Evolutionary conservation across 1,284 basidiomycete genomes (phyloP).

Genomic region (Kwoniella shivajii): DNA sequence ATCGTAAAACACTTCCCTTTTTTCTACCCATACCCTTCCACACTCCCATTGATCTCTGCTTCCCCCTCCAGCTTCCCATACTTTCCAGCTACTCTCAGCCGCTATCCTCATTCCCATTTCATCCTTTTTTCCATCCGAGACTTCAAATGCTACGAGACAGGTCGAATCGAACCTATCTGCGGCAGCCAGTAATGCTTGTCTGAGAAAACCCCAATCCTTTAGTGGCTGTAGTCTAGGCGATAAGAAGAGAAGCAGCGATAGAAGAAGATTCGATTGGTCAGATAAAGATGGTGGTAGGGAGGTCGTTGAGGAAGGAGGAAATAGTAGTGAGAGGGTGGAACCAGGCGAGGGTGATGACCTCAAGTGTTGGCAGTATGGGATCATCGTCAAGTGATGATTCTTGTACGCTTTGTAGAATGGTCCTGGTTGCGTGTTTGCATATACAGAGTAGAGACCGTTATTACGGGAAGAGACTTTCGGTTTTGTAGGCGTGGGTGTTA

Average conservation of each 20-base stretch:
- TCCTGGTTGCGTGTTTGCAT: constrained; percentile 25
- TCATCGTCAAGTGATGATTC: constrained; percentile 36
- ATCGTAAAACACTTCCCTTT: constrained; percentile 90
- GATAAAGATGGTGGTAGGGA: constrained; percentile 31
- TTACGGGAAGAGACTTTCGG: constrained; percentile 3
- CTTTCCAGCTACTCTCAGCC: constrained; percentile 79
- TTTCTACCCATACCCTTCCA: constrained; percentile 89
- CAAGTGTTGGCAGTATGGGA: constrained; percentile 44
- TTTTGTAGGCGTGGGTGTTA: constrained; percentile 31
- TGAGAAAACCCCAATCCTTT: constrained; percentile 64
- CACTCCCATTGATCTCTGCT: constrained; percentile 76
- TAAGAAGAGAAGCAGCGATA: constrained; percentile 61
- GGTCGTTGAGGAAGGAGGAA: constrained; percentile 57
- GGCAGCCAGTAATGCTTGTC: constrained; percentile 69
- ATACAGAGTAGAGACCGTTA: too few relatives aligned
- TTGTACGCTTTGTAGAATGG: constrained; percentile 47
- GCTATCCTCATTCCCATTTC: constrained; percentile 74
- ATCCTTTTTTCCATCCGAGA: constrained; percentile 70
- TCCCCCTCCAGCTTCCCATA: constrained; percentile 60
- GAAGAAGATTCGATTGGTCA: constrained; percentile 38
- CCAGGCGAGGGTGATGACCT: constrained; percentile 62
- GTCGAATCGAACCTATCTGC: constrained; percentile 85
- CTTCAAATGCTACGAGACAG: constrained; percentile 80
- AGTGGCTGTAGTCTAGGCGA: constrained; percentile 66
- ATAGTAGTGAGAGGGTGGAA: constrained; percentile 58